Conservation (phyloP, 1,139 yeast species). For the Hemisphaericaspora xylofermentans region DNA sequence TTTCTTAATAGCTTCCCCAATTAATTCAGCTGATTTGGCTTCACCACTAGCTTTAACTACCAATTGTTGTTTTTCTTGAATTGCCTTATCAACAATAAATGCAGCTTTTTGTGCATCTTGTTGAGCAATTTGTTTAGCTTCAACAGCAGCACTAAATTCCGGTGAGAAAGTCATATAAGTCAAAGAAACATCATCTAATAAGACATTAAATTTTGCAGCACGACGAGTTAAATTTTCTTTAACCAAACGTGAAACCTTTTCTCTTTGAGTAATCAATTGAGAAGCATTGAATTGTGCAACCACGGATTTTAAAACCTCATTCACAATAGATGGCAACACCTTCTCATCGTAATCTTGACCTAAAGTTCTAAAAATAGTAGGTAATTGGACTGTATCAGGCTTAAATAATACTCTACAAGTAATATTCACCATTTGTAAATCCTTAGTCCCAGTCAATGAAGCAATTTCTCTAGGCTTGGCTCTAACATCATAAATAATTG, state of each 20-base stretch:
- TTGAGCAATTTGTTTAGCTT: constrained; percentile 98
- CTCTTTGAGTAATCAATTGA: constrained; percentile 97
- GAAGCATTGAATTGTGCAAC: constrained; percentile 99
- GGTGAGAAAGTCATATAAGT: constrained; percentile 97
- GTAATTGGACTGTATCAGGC: constrained; percentile 78
- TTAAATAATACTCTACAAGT: constrained; percentile 95
- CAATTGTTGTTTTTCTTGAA: constrained; percentile 95
- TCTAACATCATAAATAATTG: constrained; percentile 89
- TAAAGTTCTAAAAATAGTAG: constrained; percentile 83
- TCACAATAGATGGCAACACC: constrained; percentile 93
- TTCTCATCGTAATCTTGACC: constrained; percentile 96
- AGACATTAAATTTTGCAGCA: constrained; percentile 83
- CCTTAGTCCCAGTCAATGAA: constrained; percentile 97
- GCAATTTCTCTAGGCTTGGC: constrained; percentile 97
- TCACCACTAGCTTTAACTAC: constrained; percentile 98
- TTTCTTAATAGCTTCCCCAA: constrained; percentile 98
- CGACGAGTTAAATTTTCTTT: constrained; percentile 90
- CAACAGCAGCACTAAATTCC: constrained; percentile 96
- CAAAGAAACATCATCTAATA: constrained; percentile 91
- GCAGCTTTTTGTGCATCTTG: constrained; percentile 99
- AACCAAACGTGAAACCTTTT: constrained; percentile 86
- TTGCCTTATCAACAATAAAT: constrained; percentile 92
- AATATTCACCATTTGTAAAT: constrained; percentile 97
- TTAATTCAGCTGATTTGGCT: constrained; percentile 95
- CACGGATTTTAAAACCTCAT: constrained; percentile 93